Evolutionary conservation across 78 protist species (phyloP).

Genomic region (Anaeramoeba ignava): DNA sequence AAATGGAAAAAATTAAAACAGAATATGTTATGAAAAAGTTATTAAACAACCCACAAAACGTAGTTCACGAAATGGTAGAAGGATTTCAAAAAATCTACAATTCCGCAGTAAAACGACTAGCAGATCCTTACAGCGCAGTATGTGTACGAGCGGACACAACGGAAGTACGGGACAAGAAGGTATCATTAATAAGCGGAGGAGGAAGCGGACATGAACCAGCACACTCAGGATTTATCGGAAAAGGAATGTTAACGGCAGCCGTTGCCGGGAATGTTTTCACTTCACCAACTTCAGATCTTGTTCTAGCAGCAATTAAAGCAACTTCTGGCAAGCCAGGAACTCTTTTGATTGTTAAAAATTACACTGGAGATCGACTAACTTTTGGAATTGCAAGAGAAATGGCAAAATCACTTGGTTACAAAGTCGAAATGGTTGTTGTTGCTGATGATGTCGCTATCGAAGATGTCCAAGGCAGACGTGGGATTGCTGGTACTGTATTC

Average conservation of each 20-base stretch:
- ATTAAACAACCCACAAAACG: slow-evolving; percentile 22
- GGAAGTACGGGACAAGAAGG: slow-evolving; percentile 10
- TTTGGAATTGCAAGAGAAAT: slow-evolving; percentile 38
- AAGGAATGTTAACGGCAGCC: slow-evolving; percentile 46
- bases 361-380: slow-evolving; percentile 52
- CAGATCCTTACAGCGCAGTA: too few species aligned
- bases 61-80: too few species aligned
- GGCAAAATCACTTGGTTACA: slow-evolving; percentile 12
- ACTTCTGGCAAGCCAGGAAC: slow-evolving; percentile 30
- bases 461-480: slow-evolving; percentile 8
- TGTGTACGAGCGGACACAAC: too few species aligned
- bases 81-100: too few species aligned
- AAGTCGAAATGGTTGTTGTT: slow-evolving; percentile 32
- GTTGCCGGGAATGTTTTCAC: slow-evolving; percentile 51
- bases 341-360: slow-evolving; percentile 45
- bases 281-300: slow-evolving; percentile 19
- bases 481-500: slow-evolving; percentile 50
- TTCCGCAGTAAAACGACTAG: too few species aligned
- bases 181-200: slow-evolving; percentile 44
- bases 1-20: too few species aligned
- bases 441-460: slow-evolving; percentile 38
- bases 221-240: slow-evolving; percentile 48
- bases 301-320: slow-evolving; percentile 37
- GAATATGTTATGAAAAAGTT: too few species aligned
- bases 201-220: slow-evolving; percentile 61